Evolutionary conservation across 371 early-diverging fungal species (phyloP), one percentile per base, ranked within the genome.

Genomic region (Mortierella sp.): DNA sequence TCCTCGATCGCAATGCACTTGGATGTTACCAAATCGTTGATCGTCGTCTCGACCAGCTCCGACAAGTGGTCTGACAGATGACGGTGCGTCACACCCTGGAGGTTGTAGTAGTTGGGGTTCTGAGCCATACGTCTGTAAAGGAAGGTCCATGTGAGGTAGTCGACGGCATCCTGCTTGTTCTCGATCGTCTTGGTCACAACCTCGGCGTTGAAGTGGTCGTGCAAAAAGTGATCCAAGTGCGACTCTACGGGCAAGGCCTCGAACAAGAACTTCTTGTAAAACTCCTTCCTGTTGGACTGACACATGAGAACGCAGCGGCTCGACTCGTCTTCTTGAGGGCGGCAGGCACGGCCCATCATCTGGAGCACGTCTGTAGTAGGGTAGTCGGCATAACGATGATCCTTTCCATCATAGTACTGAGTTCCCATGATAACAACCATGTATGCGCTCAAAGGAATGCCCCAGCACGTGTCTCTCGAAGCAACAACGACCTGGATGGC

Each of bases 151-250:
- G 99, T 99, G 78, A 99, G 90, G 80, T 97, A 99, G 81, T 99
- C 99, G 16, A 99, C 98, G 0, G 99, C 99, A 82, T 99, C 99
- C 88, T 99, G 98, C 92, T 98, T 98, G 90, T 95, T 97, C 88
- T 96, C 96, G 73, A 99, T 97, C 0, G 98, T 97, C 88, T 94
- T 94, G 44, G 97, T 96, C 0, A 96, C 98, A 83, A 98, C 93
- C 85, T 98, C 99, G 34, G 98, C 96, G 84, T 99, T 99, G 91
- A 99, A 97, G 82, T 96, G 96, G 79, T 99, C 98, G 81, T 98
- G 98, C 79, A 98, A 81, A 74, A 92, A 91, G 75, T 94, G 95
- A 82, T 98, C 97, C 82, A 99, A 89, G 76, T 96, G 97, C 9
- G 97, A 97, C 84, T 99, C 99, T 14, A 99, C 94, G 1, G 99